Conservation (phyloP, 2,329 filamentous ascomycete genomes). For the Colletotrichum brevisporum region DNA sequence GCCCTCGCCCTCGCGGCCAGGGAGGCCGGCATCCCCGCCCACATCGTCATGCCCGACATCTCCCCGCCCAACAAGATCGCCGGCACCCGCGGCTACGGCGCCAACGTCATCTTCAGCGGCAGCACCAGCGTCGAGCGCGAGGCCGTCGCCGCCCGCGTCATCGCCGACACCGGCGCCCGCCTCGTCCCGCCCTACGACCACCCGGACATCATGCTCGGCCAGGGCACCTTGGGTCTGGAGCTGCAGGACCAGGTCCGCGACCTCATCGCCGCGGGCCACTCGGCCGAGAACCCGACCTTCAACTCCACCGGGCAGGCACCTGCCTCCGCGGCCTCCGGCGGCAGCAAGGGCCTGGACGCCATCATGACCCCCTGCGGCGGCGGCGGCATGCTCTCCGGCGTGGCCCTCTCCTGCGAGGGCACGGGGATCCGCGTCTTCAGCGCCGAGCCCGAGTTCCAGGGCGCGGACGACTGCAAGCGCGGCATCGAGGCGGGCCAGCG, state of each 20-base stretch:
- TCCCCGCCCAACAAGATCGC: conserved; percentile 89
- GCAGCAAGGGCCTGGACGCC: conserved; percentile 67
- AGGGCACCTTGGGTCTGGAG: conserved; percentile 91
- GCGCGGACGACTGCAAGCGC: conserved; percentile 85
- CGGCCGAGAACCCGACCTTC: conserved; percentile 29
- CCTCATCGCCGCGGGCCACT: conserved; percentile 57
- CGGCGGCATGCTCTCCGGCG: conserved; percentile 88
- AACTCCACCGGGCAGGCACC: conserved; percentile 18
- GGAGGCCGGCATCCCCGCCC: conserved; percentile 79
- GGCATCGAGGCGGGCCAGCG: conserved; percentile 76
- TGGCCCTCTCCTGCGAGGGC: conserved; percentile 81
- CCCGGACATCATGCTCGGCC: conserved; percentile 90
- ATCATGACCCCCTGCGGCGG: conserved; percentile 90
- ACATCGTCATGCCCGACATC: conserved; percentile 95
- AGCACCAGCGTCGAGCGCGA: conserved; percentile 86
- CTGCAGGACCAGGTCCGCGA: conserved; percentile 79
- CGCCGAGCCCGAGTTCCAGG: conserved; percentile 85
- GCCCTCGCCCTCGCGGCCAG: conserved; percentile 88
- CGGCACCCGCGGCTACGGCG: conserved; percentile 83
- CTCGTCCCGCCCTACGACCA: conserved; percentile 94
- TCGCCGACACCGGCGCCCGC: conserved; percentile 79
- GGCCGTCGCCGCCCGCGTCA: conserved; percentile 78
- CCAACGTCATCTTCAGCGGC: conserved; percentile 84
- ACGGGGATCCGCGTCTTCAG: conserved; percentile 86
- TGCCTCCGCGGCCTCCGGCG: background rate